These are phyloP conservation scores for Lasiodiplodia sp. DNA, from an alignment of 2,329 filamentous ascomycete genomes.

Conservation along the genomic window DNA sequence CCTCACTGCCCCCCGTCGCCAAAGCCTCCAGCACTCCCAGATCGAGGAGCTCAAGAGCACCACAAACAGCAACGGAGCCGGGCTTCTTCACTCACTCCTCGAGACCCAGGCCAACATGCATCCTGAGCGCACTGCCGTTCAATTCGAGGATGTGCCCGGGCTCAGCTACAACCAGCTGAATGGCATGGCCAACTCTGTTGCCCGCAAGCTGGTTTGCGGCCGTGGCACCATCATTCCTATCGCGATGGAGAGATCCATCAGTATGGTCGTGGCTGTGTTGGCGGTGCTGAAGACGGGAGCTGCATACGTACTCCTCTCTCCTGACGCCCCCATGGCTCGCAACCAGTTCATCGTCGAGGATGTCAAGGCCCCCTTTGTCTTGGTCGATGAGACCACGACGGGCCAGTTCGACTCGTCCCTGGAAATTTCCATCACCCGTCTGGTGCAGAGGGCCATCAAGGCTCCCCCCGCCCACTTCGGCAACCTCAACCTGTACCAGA, in stretches of 20 bases:
- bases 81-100: background rate
- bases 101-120: background rate
- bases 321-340: slow-evolving; percentile 49
- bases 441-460: background rate
- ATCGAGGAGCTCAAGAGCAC: background rate
- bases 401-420: background rate
- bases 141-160: background rate
- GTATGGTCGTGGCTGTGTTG: slow-evolving; percentile 33
- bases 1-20: no score
- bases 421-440: background rate
- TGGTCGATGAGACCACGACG: background rate
- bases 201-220: background rate
- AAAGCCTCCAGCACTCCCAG: no score
- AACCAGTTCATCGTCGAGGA: background rate
- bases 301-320: slow-evolving; percentile 47
- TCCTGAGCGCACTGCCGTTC: background rate
- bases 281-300: slow-evolving; percentile 52
- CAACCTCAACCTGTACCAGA: slow-evolving; percentile 13
- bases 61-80: background rate
- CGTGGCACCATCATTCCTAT: slow-evolving; percentile 40
- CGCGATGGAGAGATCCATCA: slow-evolving; percentile 35
- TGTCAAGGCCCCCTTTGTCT: background rate
- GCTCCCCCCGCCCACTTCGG: background rate
- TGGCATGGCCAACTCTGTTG: background rate
- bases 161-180: slow-evolving; percentile 3